Evolutionary conservation across 495 filamentous ascomycete genomes (phyloP), one percentile per base, ranked within the genome.

Genomic region (Sabuloglossum arenarium): DNA sequence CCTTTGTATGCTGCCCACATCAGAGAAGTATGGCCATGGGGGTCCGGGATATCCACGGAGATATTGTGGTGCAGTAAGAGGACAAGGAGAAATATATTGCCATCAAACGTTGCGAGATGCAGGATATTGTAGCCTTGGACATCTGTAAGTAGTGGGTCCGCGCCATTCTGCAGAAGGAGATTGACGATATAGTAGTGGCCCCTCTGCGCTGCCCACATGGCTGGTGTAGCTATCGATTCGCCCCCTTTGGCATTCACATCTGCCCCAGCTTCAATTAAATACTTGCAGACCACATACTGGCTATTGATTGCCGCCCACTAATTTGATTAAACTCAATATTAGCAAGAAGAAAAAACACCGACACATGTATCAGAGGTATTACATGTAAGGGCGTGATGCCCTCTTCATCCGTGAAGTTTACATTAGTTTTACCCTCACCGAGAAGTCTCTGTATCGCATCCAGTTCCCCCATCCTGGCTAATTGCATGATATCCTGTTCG

Each of bases 1-100:
- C 93, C 93, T 65, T 97, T 98, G 69, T 98, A 98, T 29, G 89
- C 89, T 25, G 93, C 86, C 91, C 91, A 98, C 91, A 98, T 98
- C 54, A 98, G 70, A 37, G 79, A 81, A 0, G 93, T 97, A 68
- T 98, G 93, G 11, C 86, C 84, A 62, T 85, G 84, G 54, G 83
- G 74, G 69, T 98, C 91, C 32, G 81, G 75, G 19, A 87, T 83
- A 65, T 98, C 91, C 57, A 98, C 82, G 12, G 88, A 85, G 42
- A 98, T 88, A 61, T 88, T 86, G 62, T 94, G 86, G 68, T 97
- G 91, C 1, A 98, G 72, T 14, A 87, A 73, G 3, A 98, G 70
- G 28, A 90, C 75, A n/a, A 98, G 73, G 50, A 95, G 74, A 61
- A 91, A 84, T n/a, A 94, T 83, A 64, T 95, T 96, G 59, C 93